Conservation (phyloP, 257 asterid genomes). For the Solanum bukasovii region DNA sequence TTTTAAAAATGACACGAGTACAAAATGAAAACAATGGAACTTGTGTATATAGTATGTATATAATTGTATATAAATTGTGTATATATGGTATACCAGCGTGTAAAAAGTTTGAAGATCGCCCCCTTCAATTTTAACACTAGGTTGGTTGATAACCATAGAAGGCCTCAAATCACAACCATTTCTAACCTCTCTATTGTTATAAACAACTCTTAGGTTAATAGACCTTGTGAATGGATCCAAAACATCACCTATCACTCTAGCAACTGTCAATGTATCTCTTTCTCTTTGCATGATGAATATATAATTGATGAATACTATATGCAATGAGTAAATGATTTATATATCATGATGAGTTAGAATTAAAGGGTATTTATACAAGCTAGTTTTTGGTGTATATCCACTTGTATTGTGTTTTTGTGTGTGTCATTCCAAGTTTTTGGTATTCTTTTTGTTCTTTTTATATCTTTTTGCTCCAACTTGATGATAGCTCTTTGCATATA, state of each 20-base stretch:
- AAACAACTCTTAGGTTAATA: slow-evolving; percentile 26
- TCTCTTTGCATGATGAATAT: slow-evolving; percentile 25
- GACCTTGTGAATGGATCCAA: slow-evolving; percentile 55
- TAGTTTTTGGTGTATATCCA: not conserved
- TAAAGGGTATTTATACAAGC: not conserved
- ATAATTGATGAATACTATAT: not conserved
- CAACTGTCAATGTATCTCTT: slow-evolving; percentile 46
- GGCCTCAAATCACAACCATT: slow-evolving; percentile 66
- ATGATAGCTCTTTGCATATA: not conserved
- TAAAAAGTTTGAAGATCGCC: slow-evolving; percentile 54
- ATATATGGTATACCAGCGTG: slow-evolving; percentile 32
- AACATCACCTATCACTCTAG: slow-evolving; percentile 57
- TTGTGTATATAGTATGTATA: not conserved
- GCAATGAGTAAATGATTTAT: not conserved
- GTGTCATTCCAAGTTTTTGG: not conserved
- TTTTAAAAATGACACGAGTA: not conserved
- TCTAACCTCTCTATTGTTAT: slow-evolving; percentile 28
- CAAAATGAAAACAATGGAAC: not conserved
- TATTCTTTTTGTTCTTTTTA: not conserved
- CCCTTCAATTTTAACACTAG: slow-evolving; percentile 67
- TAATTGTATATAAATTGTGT: not conserved
- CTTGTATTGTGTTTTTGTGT: not conserved
- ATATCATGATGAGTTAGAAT: not conserved
- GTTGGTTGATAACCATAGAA: slow-evolving; percentile 49
- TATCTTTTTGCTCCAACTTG: not conserved